A percentile compares a stretch with the other conserved stretches of the same genome.
Evolutionary conservation across 805 yeast species (phyloP).

Genomic region (Yueomyces sp.): DNA sequence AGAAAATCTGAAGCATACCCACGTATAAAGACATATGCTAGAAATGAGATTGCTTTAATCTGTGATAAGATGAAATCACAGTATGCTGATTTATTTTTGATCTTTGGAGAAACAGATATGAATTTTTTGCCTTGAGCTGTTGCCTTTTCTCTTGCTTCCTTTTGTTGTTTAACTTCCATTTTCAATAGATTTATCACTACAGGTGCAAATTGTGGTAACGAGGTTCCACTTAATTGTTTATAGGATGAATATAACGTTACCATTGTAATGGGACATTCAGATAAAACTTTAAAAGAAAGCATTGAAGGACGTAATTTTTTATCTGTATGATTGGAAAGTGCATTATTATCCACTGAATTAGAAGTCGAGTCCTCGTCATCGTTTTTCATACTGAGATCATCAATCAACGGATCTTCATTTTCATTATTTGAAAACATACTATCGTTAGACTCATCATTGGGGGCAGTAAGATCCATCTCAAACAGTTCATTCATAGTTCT

Average conservation of each 20-base stretch:
- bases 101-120: constrained; percentile 61
- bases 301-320: constrained; percentile 53
- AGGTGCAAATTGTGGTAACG: constrained; percentile 70
- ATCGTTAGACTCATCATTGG: neutral
- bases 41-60: constrained; percentile 88
- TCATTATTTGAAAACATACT: neutral
- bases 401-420: neutral
- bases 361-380: neutral
- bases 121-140: constrained; percentile 44
- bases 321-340: neutral
- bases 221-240: constrained; percentile 55
- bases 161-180: constrained; percentile 75
- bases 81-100: constrained; percentile 64
- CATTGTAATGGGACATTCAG: constrained; percentile 96
- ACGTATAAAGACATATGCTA: constrained; percentile 83
- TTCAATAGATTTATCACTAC: constrained; percentile 60
- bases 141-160: constrained; percentile 44
- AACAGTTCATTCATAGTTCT: constrained; percentile 61
- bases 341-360: neutral
- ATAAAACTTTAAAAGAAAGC: constrained; percentile 76
- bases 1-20: constrained; percentile 61
- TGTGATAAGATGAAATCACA: constrained; percentile 87
- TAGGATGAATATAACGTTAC: constrained; percentile 84
- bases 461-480: constrained; percentile 19
- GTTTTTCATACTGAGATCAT: neutral